phyloP scores from a whole-genome alignment of 768 basidiomycete species.

The Pleurotus eryngii region DNA sequence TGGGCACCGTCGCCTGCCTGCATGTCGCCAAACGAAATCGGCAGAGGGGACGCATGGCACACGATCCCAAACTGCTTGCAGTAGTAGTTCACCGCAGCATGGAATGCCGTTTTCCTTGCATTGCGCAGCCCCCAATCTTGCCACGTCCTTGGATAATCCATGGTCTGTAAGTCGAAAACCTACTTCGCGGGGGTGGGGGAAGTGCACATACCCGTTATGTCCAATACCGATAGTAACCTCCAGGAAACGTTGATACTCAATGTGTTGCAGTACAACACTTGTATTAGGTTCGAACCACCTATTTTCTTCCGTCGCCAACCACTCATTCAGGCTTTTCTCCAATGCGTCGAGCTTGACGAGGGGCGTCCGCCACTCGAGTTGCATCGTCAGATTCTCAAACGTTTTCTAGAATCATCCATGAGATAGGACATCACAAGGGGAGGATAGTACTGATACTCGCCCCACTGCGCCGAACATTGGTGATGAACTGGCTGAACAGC shows the following conservation, averaged over 20 bases:
- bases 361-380: slow-evolving; percentile 75
- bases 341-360: slow-evolving; percentile 68
- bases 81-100: slow-evolving; percentile 73
- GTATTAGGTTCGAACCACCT: slow-evolving; percentile 75
- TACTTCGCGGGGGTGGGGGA: no score
- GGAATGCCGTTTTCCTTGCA: slow-evolving; percentile 71
- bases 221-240: slow-evolving; percentile 66
- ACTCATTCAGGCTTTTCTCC: slow-evolving; percentile 64
- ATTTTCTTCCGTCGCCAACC: slow-evolving; percentile 78
- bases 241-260: slow-evolving; percentile 63
- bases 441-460: slow-evolving; percentile 27
- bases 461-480: slow-evolving; percentile 71
- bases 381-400: slow-evolving; percentile 62
- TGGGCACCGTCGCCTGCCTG: slow-evolving; percentile 18
- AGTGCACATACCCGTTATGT: slow-evolving; percentile 41
- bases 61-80: slow-evolving; percentile 66
- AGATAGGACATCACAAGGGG: background rate
- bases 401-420: slow-evolving; percentile 58
- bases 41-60: slow-evolving; percentile 57
- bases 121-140: slow-evolving; percentile 59
- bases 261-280: slow-evolving; percentile 56
- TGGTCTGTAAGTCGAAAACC: no score
- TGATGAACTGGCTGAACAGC: slow-evolving; percentile 72
- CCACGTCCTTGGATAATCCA: slow-evolving; percentile 14
- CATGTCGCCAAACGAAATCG: slow-evolving; percentile 47